Percentiles rank a stretch among this genome's conserved stretches.
Evolutionary conservation across 2,329 filamentous ascomycete species (phyloP).

Genomic region (Curvularia spicifera): DNA sequence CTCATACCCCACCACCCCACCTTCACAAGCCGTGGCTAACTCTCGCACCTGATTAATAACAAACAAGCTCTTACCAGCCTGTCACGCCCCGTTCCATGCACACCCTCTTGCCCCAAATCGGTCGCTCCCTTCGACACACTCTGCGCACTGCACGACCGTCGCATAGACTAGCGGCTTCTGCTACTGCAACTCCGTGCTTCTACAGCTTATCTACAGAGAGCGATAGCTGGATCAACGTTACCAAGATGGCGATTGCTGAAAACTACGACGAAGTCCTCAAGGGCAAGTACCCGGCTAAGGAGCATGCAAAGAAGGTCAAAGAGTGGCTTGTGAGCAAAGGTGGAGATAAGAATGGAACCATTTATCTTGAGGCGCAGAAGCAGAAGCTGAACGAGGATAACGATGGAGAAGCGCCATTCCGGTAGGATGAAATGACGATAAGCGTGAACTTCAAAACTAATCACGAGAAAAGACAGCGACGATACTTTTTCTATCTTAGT

Average conservation of each 20-base stretch:
- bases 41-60: conserved; percentile 17
- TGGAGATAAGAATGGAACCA: conserved; percentile 70
- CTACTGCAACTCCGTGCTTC: conserved; percentile 8
- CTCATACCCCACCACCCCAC: conserved; percentile 37
- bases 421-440: conserved; percentile 57
- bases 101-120: conserved; percentile 13
- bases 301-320: conserved; percentile 83
- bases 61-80: conserved; percentile 19
- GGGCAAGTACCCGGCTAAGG: conserved; percentile 80
- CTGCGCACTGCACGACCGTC: conserved; percentile 4
- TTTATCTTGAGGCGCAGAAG: conserved; percentile 88
- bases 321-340: conserved; percentile 73
- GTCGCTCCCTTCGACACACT: conserved; percentile 17
- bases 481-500: conserved; percentile 93
- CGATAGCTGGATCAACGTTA: conserved; percentile 18
- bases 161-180: not conserved
- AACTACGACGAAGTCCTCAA: conserved; percentile 53
- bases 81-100: conserved; percentile 14
- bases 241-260: conserved; percentile 41
- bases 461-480: conserved; percentile 70
- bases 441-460: not conserved
- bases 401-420: conserved; percentile 80
- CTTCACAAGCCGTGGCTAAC: conserved; percentile 17
- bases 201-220: conserved; percentile 12
- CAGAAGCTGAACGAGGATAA: conserved; percentile 87